Evolutionary conservation across 768 basidiomycete genomes (phyloP).

Genomic region (Tricholoma sp.): DNA sequence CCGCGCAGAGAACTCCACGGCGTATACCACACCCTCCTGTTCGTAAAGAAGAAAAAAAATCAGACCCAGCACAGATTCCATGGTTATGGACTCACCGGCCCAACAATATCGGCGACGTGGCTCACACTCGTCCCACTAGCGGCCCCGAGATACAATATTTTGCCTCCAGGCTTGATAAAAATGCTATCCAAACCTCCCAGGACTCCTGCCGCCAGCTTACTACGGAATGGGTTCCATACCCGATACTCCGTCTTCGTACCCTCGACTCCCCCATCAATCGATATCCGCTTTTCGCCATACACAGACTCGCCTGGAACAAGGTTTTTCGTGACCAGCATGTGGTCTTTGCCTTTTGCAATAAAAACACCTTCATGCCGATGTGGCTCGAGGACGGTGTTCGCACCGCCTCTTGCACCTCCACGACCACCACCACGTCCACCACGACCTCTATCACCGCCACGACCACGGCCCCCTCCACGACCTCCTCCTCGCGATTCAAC

Average conservation of each 20-base stretch:
- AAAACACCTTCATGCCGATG: conserved; percentile 94
- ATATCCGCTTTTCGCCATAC: conserved; percentile 97
- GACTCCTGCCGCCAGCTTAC: conserved; percentile 95
- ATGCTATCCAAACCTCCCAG: conserved; percentile 93
- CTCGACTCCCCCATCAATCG: conserved; percentile 70
- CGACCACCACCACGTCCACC: conserved; percentile 58
- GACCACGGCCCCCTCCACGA: conserved; percentile 33
- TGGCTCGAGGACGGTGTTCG: conserved; percentile 90
- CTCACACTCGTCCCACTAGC: conserved; percentile 97
- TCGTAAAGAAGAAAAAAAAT: conserved; percentile 9
- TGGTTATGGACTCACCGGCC: conserved; percentile 58
- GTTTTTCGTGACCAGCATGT: conserved; percentile 95
- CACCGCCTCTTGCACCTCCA: conserved; percentile 74
- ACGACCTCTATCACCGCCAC: conserved; percentile 38
- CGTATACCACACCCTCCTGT: conserved; percentile 94
- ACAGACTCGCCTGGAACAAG: conserved; percentile 96
- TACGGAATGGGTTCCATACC: conserved; percentile 99
- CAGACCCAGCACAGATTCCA: background rate
- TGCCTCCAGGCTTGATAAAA: conserved; percentile 88
- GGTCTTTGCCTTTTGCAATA: conserved; percentile 96
- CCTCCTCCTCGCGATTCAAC: conserved; percentile 35
- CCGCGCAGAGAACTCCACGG: conserved; percentile 95
- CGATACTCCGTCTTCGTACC: conserved; percentile 93
- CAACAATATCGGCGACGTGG: conserved; percentile 98
- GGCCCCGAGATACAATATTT: conserved; percentile 96